A percentile compares a stretch with the other conserved stretches of the same genome.
Evolutionary conservation across 2,329 filamentous ascomycete species (phyloP).

Genomic region (Penicillium janthinellum): DNA sequence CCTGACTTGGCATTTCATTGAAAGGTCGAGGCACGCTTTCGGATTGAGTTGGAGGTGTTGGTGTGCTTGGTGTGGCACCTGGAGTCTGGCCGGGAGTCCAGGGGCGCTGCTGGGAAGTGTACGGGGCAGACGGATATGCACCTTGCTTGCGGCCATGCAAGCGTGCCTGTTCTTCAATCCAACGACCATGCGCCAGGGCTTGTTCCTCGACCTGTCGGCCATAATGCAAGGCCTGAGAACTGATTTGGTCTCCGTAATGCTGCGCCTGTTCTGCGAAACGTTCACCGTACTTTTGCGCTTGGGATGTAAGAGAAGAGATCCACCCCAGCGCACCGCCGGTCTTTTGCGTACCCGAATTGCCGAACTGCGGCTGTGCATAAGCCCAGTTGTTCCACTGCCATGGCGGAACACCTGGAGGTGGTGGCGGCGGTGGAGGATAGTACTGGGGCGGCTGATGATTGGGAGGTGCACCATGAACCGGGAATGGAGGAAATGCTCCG

Average conservation of each 20-base stretch:
- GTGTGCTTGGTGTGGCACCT: background rate
- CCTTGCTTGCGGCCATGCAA: conserved; percentile 29
- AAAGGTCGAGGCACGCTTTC: background rate
- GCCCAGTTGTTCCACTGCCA: conserved; percentile 34
- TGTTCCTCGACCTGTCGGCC: conserved; percentile 43
- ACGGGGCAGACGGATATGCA: conserved; percentile 23
- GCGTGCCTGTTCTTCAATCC: conserved; percentile 42
- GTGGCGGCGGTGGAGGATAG: conserved; percentile 27
- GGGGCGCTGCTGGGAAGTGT: conserved; percentile 10
- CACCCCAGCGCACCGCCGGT: conserved; percentile 33
- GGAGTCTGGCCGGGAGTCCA: conserved; percentile 15
- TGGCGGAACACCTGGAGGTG: conserved; percentile 22
- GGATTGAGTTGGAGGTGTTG: conserved; percentile 1
- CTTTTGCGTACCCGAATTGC: conserved; percentile 25
- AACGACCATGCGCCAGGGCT: conserved; percentile 40
- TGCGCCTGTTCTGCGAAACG: conserved; percentile 39
- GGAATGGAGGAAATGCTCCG: conserved; percentile 23
- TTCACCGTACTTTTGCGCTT: conserved; percentile 45
- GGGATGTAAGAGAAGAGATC: conserved; percentile 38
- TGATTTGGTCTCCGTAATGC: conserved; percentile 38
- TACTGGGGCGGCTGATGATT: conserved; percentile 26
- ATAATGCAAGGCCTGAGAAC: conserved; percentile 39
- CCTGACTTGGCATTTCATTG: background rate
- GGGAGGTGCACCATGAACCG: conserved; percentile 13
- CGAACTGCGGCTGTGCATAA: conserved; percentile 28